Conservation (phyloP, 208 protist genomes). For the Acanthamoeba castellanii region DNA sequence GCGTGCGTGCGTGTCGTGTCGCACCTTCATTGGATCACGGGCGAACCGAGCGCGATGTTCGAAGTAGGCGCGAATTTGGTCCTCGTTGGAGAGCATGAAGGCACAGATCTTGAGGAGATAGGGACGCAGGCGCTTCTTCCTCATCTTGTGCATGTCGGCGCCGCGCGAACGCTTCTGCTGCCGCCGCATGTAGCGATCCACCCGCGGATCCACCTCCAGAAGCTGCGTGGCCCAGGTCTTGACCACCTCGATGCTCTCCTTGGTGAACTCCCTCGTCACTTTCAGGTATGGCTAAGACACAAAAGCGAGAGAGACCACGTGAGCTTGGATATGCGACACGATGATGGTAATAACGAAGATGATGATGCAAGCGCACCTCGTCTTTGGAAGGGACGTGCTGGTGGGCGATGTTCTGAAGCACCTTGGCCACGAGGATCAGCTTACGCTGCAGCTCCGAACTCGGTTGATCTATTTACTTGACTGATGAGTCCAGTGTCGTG, state of each 20-base stretch:
- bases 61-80: not conserved
- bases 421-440: conserved; percentile 10
- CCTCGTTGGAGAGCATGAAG: not conserved
- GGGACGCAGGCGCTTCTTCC: not conserved
- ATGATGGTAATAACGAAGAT: not conserved
- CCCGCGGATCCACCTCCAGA: not conserved
- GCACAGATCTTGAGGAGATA: not conserved
- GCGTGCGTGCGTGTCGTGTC: too few relatives aligned
- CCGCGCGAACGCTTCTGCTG: too few relatives aligned
- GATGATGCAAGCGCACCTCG: not conserved
- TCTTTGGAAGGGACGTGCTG: not conserved
- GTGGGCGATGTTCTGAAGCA: conserved; percentile 23
- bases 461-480: not conserved
- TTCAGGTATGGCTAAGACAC: too few relatives aligned
- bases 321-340: not conserved
- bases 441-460: not conserved
- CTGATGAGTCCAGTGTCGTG: not conserved
- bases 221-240: not conserved
- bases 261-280: too few relatives aligned
- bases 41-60: not conserved
- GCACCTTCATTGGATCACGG: too few relatives aligned
- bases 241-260: not conserved
- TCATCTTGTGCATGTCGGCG: not conserved
- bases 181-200: too few relatives aligned
- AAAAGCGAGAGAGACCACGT: too few relatives aligned